phyloP scores from a whole-genome alignment of 495 filamentous ascomycete species.

The Penicillium waksmanii region DNA sequence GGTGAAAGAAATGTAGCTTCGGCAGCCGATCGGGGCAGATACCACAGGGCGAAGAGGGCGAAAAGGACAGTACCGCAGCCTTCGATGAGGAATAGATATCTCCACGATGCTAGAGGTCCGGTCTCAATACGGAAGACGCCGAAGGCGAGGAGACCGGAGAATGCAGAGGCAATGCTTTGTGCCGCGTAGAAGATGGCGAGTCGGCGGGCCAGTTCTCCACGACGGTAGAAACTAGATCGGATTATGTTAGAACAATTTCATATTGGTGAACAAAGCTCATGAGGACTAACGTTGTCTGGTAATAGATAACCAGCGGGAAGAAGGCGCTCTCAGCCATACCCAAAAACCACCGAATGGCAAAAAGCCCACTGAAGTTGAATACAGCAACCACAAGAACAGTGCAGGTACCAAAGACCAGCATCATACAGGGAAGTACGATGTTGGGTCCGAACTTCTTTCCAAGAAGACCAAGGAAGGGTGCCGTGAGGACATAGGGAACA shows the following conservation, averaged over 20 bases:
- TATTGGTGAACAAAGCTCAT: not conserved
- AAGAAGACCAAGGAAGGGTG: constrained; percentile 66
- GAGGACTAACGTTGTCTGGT: constrained; percentile 47
- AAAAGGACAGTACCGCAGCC: constrained; percentile 66
- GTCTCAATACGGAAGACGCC: constrained; percentile 73
- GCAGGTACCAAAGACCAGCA: constrained; percentile 66
- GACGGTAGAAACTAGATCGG: constrained; percentile 62
- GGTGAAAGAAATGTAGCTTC: constrained; percentile 65
- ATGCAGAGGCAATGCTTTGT: constrained; percentile 73
- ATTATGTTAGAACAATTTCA: not conserved
- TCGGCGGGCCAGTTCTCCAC: constrained; percentile 74
- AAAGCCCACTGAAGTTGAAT: constrained; percentile 67
- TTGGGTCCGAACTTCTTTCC: constrained; percentile 69
- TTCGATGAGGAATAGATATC: constrained; percentile 79
- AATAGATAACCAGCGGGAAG: constrained; percentile 70
- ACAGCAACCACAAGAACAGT: constrained; percentile 59
- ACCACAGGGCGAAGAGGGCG: constrained; percentile 69
- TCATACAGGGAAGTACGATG: constrained; percentile 66
- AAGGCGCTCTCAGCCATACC: constrained; percentile 76
- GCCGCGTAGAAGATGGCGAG: constrained; percentile 81
- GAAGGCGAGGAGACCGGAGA: constrained; percentile 73
- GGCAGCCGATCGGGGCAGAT: constrained; percentile 66
- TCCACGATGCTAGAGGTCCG: constrained; percentile 60
- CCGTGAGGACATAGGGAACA: constrained; percentile 74
- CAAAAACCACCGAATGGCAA: constrained; percentile 60